Conservation (phyloP, 805 yeast genomes). For the Tetrapisispora taiwanensis region DNA sequence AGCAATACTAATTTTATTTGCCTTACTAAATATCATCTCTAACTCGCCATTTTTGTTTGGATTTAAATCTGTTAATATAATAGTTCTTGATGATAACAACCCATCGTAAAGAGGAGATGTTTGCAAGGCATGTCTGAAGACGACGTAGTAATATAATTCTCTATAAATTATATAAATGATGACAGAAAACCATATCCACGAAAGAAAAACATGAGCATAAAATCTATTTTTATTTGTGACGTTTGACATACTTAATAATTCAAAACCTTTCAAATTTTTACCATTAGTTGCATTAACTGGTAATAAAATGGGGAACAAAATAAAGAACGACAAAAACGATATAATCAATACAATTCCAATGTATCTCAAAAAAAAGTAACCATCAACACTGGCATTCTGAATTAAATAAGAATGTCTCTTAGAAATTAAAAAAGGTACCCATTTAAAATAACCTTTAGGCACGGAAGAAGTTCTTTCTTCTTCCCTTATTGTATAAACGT, state of each 20-base stretch:
- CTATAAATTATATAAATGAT: conserved; percentile 58
- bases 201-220: conserved; percentile 65
- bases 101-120: conserved; percentile 67
- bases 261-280: conserved; percentile 45
- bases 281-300: conserved; percentile 72
- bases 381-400: conserved; percentile 67
- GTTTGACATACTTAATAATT: conserved; percentile 53
- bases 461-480: conserved; percentile 55
- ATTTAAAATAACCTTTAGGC: conserved; percentile 49
- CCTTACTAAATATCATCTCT: conserved; percentile 52
- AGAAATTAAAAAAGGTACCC: conserved; percentile 43
- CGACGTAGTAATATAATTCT: conserved; percentile 60
- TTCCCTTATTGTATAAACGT: conserved; percentile 27
- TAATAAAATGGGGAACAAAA: conserved; percentile 59
- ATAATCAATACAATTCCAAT: conserved; percentile 44
- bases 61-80: conserved; percentile 62
- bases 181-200: conserved; percentile 66
- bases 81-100: conserved; percentile 56
- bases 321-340: conserved; percentile 42
- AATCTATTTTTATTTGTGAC: conserved; percentile 52
- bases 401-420: conserved; percentile 53
- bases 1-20: conserved; percentile 51
- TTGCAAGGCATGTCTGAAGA: conserved; percentile 65
- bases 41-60: conserved; percentile 41
- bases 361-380: conserved; percentile 63